These are phyloP conservation scores for Scheffersomyces titani DNA, from an alignment of 1,139 yeast genomes.

Conservation along the genomic window DNA sequence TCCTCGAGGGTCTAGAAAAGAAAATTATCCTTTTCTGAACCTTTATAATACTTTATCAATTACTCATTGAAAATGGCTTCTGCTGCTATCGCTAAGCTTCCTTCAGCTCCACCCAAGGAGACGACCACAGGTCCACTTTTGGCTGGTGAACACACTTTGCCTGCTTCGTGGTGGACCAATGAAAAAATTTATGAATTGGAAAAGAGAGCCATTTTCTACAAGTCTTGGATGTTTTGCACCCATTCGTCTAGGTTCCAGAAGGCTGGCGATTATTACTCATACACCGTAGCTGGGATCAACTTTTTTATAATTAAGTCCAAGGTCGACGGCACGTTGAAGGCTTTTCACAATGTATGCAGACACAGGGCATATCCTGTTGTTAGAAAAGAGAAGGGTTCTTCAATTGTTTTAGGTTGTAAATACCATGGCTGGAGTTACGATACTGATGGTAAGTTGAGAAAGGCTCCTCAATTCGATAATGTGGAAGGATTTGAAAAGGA, in stretches of 20 bases:
- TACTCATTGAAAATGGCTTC: slow-evolving; percentile 11
- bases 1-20: neutral
- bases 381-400: slow-evolving; percentile 58
- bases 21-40: neutral
- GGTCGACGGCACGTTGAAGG: slow-evolving; percentile 49
- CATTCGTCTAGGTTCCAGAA: slow-evolving; percentile 53
- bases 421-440: slow-evolving; percentile 71
- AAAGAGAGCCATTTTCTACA: slow-evolving; percentile 55
- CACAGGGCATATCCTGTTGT: slow-evolving; percentile 66
- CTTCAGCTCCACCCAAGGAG: slow-evolving; percentile 29
- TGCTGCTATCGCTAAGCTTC: slow-evolving; percentile 12
- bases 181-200: slow-evolving; percentile 58
- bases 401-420: slow-evolving; percentile 57
- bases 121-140: slow-evolving; percentile 22
- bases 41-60: neutral
- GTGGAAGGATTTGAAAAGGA: slow-evolving; percentile 59
- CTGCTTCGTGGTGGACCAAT: slow-evolving; percentile 68
- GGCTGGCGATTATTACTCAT: slow-evolving; percentile 58
- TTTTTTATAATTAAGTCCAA: slow-evolving; percentile 58
- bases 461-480: slow-evolving; percentile 62
- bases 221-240: slow-evolving; percentile 56
- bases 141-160: slow-evolving; percentile 59
- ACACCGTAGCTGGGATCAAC: slow-evolving; percentile 51
- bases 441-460: slow-evolving; percentile 55
- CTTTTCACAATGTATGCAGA: slow-evolving; percentile 65